These are phyloP conservation scores for Onygenales sp. DNA, from an alignment of 2,329 filamentous ascomycete genomes.

Conservation along the genomic window DNA sequence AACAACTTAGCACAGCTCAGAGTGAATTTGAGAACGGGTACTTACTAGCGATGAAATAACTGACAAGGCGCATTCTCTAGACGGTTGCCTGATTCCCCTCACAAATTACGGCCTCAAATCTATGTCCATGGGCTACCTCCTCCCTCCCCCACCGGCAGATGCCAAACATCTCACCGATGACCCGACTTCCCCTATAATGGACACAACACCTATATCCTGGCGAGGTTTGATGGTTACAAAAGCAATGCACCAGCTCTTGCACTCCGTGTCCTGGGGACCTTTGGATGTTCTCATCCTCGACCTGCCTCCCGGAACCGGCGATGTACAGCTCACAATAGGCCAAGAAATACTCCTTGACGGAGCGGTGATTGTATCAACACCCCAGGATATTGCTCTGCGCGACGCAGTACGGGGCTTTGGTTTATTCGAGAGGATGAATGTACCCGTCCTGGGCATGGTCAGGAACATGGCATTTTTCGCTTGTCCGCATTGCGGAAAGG, in stretches of 20 bases:
- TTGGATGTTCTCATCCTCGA: slow-evolving; percentile 85
- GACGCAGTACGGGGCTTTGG: slow-evolving; percentile 87
- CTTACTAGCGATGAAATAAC: not conserved
- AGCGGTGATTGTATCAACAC: slow-evolving; percentile 77
- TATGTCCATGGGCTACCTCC: slow-evolving; percentile 97
- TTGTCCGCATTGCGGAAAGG: slow-evolving; percentile 67
- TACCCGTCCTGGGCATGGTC: slow-evolving; percentile 73
- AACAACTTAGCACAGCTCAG: not conserved
- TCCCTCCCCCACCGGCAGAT: slow-evolving; percentile 46
- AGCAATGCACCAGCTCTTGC: slow-evolving; percentile 85
- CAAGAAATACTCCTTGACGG: slow-evolving; percentile 88
- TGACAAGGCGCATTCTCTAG: slow-evolving; percentile 12
- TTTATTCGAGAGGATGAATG: slow-evolving; percentile 79
- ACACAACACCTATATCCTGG: slow-evolving; percentile 75
- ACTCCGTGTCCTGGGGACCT: slow-evolving; percentile 88
- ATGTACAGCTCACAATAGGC: slow-evolving; percentile 92
- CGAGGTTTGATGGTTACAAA: slow-evolving; percentile 97
- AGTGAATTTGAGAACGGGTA: too few relatives aligned
- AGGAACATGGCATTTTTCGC: slow-evolving; percentile 85
- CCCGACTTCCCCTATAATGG: slow-evolving; percentile 26
- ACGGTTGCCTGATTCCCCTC: slow-evolving; percentile 62
- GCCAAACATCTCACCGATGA: slow-evolving; percentile 28
- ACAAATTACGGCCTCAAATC: slow-evolving; percentile 94
- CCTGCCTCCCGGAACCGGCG: slow-evolving; percentile 86
- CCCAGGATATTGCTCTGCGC: slow-evolving; percentile 83